A percentile compares a stretch with the other conserved stretches of the same genome.
phyloP scores from a whole-genome alignment of 148 eudicot genomes.

The Rhododendron henanense region DNA sequence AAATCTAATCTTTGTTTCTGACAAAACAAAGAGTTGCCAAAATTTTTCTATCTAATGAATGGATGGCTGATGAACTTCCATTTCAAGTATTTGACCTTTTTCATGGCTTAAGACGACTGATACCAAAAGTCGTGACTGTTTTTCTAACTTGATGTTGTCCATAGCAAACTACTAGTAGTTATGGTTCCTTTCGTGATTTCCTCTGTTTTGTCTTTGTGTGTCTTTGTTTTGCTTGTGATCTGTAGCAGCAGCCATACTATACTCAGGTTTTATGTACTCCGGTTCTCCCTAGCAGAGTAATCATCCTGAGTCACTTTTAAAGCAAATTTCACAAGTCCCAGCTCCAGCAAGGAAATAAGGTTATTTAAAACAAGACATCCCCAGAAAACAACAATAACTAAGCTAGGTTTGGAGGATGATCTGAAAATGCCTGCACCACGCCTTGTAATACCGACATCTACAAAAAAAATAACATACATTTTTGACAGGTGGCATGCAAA shows the following conservation, averaged over 20 bases:
- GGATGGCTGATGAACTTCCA: not conserved
- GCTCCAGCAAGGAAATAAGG: not conserved
- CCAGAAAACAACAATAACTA: not conserved
- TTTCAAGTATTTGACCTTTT: not conserved
- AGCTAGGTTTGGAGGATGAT: not conserved
- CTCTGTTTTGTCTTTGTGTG: too few species aligned
- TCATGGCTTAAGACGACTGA: not conserved
- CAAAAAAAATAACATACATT: not conserved
- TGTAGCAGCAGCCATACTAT: too few species aligned
- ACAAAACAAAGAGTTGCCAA: too few species aligned
- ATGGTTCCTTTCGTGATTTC: too few species aligned
- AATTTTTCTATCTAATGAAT: not conserved
- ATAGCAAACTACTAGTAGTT: too few species aligned
- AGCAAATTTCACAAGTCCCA: not conserved
- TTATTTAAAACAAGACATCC: not conserved
- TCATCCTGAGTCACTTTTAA: not conserved
- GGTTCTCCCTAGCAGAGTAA: not conserved
- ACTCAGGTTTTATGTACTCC: not conserved
- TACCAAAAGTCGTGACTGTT: too few species aligned
- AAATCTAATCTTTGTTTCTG: too few species aligned
- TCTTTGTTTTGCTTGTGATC: too few species aligned
- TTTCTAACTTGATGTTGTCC: too few species aligned
- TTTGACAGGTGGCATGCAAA: not conserved
- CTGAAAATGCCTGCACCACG: not conserved
- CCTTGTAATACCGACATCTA: not conserved